Base-by-base conservation (phyloP, 805 yeast species). In the Candida krabiensis region DNA sequence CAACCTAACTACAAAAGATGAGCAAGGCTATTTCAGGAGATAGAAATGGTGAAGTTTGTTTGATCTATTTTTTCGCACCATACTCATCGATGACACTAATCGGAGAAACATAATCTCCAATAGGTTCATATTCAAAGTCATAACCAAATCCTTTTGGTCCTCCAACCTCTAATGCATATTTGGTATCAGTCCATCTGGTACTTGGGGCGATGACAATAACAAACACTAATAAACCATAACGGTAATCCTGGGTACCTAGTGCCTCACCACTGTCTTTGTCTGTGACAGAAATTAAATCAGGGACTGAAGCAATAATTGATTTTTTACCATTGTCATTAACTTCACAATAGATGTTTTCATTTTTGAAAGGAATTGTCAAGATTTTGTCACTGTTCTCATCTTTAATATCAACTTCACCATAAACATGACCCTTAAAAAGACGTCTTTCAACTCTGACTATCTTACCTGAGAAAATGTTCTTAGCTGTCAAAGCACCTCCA, bases 201-300 rank as follows among this genome's bases (percentile, higher is more conserved):
- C 53, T 47, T 19, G 70, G 69, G 2, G 71, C 58, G 33, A 65
- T 52, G 5, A 48, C 70, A 15, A 69, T 38, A 2, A 69, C 73
- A 53, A 63, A 64, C 8, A 68, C 73, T 33, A 63, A 34, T 28
- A 69, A 37, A 3, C 74, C 73, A 43, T 69, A 69, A 28, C 71
- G 41, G 41, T 68, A 69, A 24, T 69, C 74, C 13, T 67, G 72
- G 1, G 72, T 68, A 7, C 73, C 73, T 9, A 69, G 60, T 11
- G 73, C 72, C 40, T 66, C 71, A 22, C 73, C 73, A 21, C 60
- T 51, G 28, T 66, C 70, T 9, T 57, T 47, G 46, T 69, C 70
- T 32, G 59, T 44, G 12, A 69, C 69, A 1, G 70, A 37, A 37
- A 69, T 67, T 36, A 69, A 43, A 45, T 69, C 73, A 19, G 75